These are phyloP conservation scores for Digitaria exilis DNA, from an alignment of 202 grass and related monocot genomes.

Conservation along the genomic window DNA sequence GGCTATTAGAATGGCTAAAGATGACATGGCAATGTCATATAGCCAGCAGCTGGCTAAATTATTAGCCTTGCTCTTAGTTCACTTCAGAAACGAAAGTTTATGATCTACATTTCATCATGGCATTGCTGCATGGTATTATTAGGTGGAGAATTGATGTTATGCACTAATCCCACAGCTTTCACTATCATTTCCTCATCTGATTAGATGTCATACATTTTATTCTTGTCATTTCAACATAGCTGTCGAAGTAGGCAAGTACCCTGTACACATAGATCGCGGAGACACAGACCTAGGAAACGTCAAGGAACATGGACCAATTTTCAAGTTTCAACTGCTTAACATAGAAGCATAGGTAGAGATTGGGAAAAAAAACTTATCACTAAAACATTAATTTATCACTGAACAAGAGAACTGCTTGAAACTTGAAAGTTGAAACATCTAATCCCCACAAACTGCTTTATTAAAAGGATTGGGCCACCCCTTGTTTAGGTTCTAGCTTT, in stretches of 20 bases:
- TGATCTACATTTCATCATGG: neutral
- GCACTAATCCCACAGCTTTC: neutral
- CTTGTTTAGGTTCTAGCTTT: neutral
- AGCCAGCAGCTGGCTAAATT: too few species aligned
- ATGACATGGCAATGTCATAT: too few species aligned
- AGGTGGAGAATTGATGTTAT: neutral
- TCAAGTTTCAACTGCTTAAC: neutral
- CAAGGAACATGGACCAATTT: neutral
- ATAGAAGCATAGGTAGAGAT: neutral
- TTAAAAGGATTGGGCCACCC: neutral
- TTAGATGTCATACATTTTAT: neutral
- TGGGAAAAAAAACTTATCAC: neutral
- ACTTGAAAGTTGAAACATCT: neutral
- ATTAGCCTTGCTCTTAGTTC: too few species aligned
- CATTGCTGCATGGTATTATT: neutral
- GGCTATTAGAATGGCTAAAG: too few species aligned
- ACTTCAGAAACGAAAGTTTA: constrained; percentile 24
- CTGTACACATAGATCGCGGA: neutral
- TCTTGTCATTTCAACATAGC: neutral
- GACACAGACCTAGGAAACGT: neutral
- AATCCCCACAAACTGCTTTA: neutral
- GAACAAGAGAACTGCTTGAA: neutral
- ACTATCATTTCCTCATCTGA: neutral
- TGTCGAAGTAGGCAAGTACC: neutral
- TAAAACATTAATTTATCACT: neutral